These are phyloP conservation scores for Hericium rajendrae DNA, from an alignment of 768 basidiomycete species.

Conservation along the genomic window DNA sequence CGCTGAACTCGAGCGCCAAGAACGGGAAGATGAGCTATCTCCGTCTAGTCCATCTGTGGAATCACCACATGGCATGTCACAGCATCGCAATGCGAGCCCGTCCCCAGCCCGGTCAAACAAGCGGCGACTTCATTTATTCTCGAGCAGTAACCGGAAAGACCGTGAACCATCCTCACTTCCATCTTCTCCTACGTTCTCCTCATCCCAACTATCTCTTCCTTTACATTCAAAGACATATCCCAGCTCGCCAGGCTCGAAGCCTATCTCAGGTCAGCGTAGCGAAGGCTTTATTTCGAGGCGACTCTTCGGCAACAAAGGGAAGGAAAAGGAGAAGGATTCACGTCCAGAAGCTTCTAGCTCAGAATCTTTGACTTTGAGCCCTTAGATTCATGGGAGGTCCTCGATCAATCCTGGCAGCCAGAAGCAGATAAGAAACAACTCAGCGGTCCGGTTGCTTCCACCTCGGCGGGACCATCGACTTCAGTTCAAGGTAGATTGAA, in stretches of 20 bases:
- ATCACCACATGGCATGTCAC: constrained; percentile 2
- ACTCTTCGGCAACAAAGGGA: constrained; percentile 13
- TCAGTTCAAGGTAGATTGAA: too few species aligned
- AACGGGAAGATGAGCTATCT: constrained; percentile 5
- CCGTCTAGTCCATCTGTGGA: constrained; percentile 9
- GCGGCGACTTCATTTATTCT: constrained; percentile 12
- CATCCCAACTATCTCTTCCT: constrained; percentile 14
- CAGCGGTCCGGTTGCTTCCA: too few species aligned
- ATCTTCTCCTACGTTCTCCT: constrained; percentile 13
- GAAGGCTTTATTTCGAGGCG: constrained; percentile 10
- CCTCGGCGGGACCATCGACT: too few species aligned
- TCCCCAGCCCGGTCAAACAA: constrained; percentile 6
- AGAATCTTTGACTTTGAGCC: neutral
- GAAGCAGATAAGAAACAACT: too few species aligned
- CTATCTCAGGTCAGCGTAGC: constrained; percentile 3
- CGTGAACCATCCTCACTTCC: constrained; percentile 10
- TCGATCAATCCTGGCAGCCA: constrained; percentile 3
- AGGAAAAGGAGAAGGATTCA: constrained; percentile 8
- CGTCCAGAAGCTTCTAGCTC: neutral
- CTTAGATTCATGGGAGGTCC: constrained; percentile 13
- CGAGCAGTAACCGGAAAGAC: constrained; percentile 8
- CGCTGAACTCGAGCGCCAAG: neutral
- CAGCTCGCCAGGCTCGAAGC: constrained; percentile 3
- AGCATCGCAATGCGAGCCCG: constrained; percentile 1
- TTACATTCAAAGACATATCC: constrained; percentile 8